These are phyloP conservation scores for Daldinia concentrica DNA, from an alignment of 495 filamentous ascomycete species.

Conservation along the genomic window DNA sequence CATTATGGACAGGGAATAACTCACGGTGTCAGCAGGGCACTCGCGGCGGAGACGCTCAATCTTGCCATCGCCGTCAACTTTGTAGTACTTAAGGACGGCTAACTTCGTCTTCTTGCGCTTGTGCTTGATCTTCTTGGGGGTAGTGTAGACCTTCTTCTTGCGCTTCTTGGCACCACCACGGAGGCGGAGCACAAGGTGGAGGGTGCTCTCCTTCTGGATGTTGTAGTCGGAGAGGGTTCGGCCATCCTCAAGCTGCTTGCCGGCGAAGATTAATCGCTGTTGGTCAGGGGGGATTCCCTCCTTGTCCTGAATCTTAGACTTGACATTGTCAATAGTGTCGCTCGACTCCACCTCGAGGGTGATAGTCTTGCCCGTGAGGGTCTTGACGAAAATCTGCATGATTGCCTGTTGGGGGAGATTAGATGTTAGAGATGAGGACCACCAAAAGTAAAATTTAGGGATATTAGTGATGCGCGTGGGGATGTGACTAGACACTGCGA, in stretches of 20 bases:
- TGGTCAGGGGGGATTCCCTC: conserved; percentile 99
- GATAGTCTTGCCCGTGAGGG: conserved; percentile 99
- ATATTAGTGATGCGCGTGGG: conserved; percentile 3
- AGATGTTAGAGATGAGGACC: neutral
- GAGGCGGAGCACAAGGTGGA: conserved; percentile 97
- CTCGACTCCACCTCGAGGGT: conserved; percentile 99
- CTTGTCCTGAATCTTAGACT: conserved; percentile 95
- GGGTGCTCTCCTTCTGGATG: conserved; percentile 99
- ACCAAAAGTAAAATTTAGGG: neutral
- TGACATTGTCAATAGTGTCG: conserved; percentile 99
- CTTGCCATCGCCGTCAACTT: conserved; percentile 99
- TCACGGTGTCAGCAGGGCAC: conserved; percentile 90
- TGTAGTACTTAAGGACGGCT: conserved; percentile 99
- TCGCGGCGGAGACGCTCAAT: conserved; percentile 98
- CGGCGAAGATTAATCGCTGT: conserved; percentile 99
- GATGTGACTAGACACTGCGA: neutral
- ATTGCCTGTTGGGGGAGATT: conserved; percentile 56
- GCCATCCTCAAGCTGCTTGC: conserved; percentile 99
- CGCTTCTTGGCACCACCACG: conserved; percentile 99
- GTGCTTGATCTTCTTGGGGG: conserved; percentile 99
- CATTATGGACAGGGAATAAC: conserved; percentile 45
- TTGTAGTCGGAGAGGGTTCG: conserved; percentile 99
- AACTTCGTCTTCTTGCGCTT: conserved; percentile 99
- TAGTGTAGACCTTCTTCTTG: conserved; percentile 99
- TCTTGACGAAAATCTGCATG: conserved; percentile 99